Percentiles rank a stretch among this genome's conserved stretches.
These are phyloP conservation scores for Penicillium manginii DNA, from an alignment of 495 filamentous ascomycete species.

Conservation along the genomic window DNA sequence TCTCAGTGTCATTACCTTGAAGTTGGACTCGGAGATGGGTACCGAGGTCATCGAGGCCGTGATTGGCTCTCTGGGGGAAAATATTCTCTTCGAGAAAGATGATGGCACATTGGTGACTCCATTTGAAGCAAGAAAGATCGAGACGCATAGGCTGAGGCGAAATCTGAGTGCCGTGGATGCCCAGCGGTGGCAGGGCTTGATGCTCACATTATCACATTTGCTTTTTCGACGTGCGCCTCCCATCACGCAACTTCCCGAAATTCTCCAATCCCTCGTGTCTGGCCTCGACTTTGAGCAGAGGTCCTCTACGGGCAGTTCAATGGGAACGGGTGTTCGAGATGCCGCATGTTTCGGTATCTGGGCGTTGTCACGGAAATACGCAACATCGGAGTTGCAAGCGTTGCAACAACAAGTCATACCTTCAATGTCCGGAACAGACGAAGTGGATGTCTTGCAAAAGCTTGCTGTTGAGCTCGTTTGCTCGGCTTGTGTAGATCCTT, in stretches of 20 bases:
- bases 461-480: constrained; percentile 79
- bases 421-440: constrained; percentile 26
- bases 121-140: constrained; percentile 38
- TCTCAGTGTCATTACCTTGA: constrained; percentile 80
- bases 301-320: constrained; percentile 73
- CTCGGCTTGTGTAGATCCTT: constrained; percentile 83
- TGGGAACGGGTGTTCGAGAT: constrained; percentile 95
- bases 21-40: constrained; percentile 77
- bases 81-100: constrained; percentile 68
- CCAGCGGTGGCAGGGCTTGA: constrained; percentile 88
- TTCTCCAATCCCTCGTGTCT: constrained; percentile 70
- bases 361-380: constrained; percentile 87
- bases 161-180: constrained; percentile 76
- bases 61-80: constrained; percentile 71
- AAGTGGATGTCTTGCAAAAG: constrained; percentile 64
- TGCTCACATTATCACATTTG: constrained; percentile 83
- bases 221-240: constrained; percentile 79
- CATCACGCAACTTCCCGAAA: constrained; percentile 63
- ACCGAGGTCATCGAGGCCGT: constrained; percentile 85
- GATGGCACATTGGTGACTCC: constrained; percentile 43
- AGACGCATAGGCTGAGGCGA: constrained; percentile 43
- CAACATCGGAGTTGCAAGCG: constrained; percentile 72
- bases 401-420: constrained; percentile 51
- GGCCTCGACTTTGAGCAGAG: constrained; percentile 86
- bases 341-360: constrained; percentile 96